Base-by-base conservation (phyloP, 805 yeast species). In the Brettanomyces bruxellensis region DNA sequence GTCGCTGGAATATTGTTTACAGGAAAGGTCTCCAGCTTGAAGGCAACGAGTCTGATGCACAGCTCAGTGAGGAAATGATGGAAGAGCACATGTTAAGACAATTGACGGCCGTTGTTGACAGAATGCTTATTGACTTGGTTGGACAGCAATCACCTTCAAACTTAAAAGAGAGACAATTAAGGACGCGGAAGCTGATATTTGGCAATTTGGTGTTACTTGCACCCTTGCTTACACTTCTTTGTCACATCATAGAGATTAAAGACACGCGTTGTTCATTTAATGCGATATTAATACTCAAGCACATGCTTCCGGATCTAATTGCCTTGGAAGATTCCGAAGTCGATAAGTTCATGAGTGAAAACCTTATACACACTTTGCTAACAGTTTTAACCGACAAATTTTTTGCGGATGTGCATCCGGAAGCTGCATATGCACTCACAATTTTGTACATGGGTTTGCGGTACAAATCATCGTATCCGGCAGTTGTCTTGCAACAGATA, bases 1-100 rank as follows among this genome's bases (percentile, higher is more conserved):
- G 68, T 25, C 82, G 76, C 60, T 93, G 99, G 99, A 78, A 73
- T 28, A 71, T 70, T 51, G 86, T 80, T 18, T 78, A 75, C 59
- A 64, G 68, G 45, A 79, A 75, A 32, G 83, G 84, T 3, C 57
- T 77, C 36, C 79, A 76, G 51, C 63, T 74, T 37, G 78, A 75
- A 53, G 81, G 81, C 0, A 62, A 62, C 40, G 69, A 65, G 46
- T 83, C 80, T 50, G 95, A 89, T 55, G 90, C 81, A 45, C 86
- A 88, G 24, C 71, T 91, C 57, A 83, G 93, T n/a, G 96, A 90
- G 54, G 99, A 93, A 60, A 93, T 93, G 95, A 83, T 93, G 86
- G 97, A 91, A 55, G 99, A 93, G 61, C 96, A 91, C 63, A 75
- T 91, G 71, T 69, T 91, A 49, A 73, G 99, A 54, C 98, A 93